Evolutionary conservation across 1,139 yeast species (phyloP).

Genomic region (Lodderomyces orthopsilosis): DNA sequence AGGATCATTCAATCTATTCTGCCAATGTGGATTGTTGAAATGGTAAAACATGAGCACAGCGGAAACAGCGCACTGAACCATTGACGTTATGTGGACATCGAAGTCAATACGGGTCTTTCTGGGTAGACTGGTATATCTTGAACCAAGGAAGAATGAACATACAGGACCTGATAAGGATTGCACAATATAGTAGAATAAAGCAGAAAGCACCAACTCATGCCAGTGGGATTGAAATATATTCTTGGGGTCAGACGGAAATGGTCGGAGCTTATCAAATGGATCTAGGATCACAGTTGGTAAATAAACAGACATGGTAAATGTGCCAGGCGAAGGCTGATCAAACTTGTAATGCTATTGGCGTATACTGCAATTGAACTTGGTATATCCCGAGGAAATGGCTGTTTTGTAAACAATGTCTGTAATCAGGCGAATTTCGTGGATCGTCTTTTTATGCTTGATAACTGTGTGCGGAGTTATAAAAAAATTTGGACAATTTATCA

Average conservation of each 20-base stretch:
- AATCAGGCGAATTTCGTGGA: no score
- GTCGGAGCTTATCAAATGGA: conserved; percentile 44
- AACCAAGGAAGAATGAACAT: conserved; percentile 34
- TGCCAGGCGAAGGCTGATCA: no score
- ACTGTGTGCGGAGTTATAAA: no score
- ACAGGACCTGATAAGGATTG: conserved; percentile 42
- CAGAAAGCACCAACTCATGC: conserved; percentile 49
- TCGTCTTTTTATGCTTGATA: no score
- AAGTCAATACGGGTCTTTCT: conserved; percentile 61
- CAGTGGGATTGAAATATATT: conserved; percentile 42
- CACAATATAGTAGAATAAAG: conserved; percentile 36
- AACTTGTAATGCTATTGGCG: no score
- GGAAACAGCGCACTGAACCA: conserved; percentile 71
- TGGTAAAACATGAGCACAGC: conserved; percentile 54
- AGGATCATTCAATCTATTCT: conserved; percentile 46
- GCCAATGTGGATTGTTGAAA: conserved; percentile 49
- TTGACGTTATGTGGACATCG: conserved; percentile 86
- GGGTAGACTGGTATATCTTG: conserved; percentile 46
- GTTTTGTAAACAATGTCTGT: no score
- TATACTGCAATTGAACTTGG: no score
- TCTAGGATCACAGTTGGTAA: conserved; percentile 37
- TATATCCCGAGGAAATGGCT: no score
- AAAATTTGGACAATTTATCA: no score
- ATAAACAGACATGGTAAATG: conserved; percentile 5
- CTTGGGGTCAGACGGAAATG: conserved; percentile 41